Evolutionary conservation across 805 yeast species (phyloP).

Genomic region (Lipomyces orientalis): DNA sequence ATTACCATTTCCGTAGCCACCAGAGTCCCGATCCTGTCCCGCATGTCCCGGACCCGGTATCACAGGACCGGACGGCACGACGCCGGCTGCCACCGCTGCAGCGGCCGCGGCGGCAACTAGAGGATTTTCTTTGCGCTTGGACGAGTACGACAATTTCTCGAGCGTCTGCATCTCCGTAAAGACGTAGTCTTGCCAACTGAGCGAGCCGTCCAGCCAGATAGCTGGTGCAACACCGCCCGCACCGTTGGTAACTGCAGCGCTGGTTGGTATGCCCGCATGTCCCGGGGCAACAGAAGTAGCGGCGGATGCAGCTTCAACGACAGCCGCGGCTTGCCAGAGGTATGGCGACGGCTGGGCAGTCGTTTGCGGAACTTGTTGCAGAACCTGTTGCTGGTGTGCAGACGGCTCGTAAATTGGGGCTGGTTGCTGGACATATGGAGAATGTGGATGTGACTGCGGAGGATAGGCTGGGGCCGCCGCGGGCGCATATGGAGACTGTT

Average conservation of each 20-base stretch:
- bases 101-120: constrained; percentile 15
- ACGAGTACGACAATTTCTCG: constrained; percentile 12
- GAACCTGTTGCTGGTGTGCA: background rate
- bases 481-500: background rate
- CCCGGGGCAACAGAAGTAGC: background rate
- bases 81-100: constrained; percentile 18
- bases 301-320: constrained; percentile 1
- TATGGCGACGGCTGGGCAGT: background rate
- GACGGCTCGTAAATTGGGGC: background rate
- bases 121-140: background rate
- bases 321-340: constrained; percentile 13
- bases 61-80: background rate
- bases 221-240: background rate
- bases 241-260: constrained; percentile 2
- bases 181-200: constrained; percentile 32
- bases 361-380: background rate
- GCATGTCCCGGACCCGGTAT: background rate
- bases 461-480: constrained; percentile 1
- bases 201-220: constrained; percentile 13
- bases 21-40: background rate
- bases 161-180: constrained; percentile 27
- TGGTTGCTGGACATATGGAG: background rate
- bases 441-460: background rate
- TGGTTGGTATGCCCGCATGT: constrained; percentile 8
- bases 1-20: background rate